A percentile compares a stretch with the other conserved stretches of the same genome.
Conservation (phyloP, 257 asterid species). For the Capsicum rhomboideum region DNA sequence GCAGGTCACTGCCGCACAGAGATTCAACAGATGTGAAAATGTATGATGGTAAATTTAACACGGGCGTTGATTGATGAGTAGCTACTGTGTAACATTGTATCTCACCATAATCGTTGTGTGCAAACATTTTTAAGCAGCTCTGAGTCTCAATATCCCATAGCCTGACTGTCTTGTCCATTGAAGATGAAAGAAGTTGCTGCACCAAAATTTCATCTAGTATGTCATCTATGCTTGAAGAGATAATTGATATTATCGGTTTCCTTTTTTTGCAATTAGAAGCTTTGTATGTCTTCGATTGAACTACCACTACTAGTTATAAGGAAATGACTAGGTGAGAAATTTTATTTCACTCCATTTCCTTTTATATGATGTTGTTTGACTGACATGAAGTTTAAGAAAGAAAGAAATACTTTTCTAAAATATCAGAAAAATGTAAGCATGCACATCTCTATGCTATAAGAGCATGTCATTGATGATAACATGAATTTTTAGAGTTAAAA, state of each 20-base stretch:
- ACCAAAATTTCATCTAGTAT: neutral
- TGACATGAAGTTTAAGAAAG: neutral
- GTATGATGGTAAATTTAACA: slow-evolving; percentile 5
- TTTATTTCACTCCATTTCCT: neutral
- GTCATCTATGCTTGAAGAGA: neutral
- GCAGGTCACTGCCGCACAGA: slow-evolving; percentile 57
- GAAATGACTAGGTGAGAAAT: neutral
- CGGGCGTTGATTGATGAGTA: neutral
- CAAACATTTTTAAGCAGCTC: slow-evolving; percentile 68
- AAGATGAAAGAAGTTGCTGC: slow-evolving; percentile 82
- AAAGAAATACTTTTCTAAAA: neutral
- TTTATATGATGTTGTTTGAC: neutral
- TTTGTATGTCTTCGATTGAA: neutral
- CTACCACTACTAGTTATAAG: too few relatives aligned
- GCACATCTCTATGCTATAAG: neutral
- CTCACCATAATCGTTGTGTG: slow-evolving; percentile 91
- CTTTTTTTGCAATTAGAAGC: neutral
- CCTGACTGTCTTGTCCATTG: slow-evolving; percentile 85
- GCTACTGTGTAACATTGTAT: slow-evolving; percentile 8
- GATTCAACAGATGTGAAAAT: slow-evolving; percentile 15
- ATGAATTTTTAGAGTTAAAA: neutral
- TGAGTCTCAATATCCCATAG: slow-evolving; percentile 65
- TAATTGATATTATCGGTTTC: neutral
- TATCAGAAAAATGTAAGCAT: neutral
- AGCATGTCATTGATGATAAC: neutral